Evolutionary conservation across 495 filamentous ascomycete species (phyloP), one percentile per base, ranked within the genome.

Genomic region (Xylaria scruposa): DNA sequence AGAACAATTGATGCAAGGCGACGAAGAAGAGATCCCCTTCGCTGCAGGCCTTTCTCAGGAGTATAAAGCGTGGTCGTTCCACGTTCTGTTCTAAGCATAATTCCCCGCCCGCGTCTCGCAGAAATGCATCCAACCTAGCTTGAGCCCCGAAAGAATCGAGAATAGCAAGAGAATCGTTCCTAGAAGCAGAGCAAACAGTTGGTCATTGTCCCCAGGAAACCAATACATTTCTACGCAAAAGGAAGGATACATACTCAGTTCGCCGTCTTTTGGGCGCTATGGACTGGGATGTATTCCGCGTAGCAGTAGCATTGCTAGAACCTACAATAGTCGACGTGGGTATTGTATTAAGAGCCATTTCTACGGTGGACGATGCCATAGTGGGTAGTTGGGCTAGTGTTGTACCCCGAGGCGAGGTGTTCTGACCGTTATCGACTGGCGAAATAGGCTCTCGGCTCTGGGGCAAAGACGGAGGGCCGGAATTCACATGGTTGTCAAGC

Each of bases 1-100:
- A 91, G 76, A 88, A 93, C 1, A 92, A 68, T 71, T 93, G 91
- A 79, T 95, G 92, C 6, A 93, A 76, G 13, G 83, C 83, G 62
- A 94, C 58, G 75, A 91, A 95, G 75, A 92, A 87, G 33, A 81
- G 67, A 72, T 95, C 92, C 12, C 84, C 78, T 0, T 78, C 58
- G 3, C 62, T 10, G 73, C 88, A 91, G 0, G 92, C 91, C n/a
- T 90, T 81, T 4, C 60, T 70, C 5, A 95, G 75, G 1, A 93
- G 82, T 51, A 80, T 72, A 33, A 90, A 76, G 59, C 92, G 82
- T n/a, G 89, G 86, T 36, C 73, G 74, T 67, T 89, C 88, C 6
- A 88, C 71, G 3, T 49, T 59, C 12, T 61, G n/a, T 17, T 71
- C 64, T 24, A 78, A 51, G 29, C 4, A 46, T 3, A 33, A 13